Base-by-base conservation (phyloP, 2,329 filamentous ascomycete species). In the Pseudogymnoascus sp. region DNA sequence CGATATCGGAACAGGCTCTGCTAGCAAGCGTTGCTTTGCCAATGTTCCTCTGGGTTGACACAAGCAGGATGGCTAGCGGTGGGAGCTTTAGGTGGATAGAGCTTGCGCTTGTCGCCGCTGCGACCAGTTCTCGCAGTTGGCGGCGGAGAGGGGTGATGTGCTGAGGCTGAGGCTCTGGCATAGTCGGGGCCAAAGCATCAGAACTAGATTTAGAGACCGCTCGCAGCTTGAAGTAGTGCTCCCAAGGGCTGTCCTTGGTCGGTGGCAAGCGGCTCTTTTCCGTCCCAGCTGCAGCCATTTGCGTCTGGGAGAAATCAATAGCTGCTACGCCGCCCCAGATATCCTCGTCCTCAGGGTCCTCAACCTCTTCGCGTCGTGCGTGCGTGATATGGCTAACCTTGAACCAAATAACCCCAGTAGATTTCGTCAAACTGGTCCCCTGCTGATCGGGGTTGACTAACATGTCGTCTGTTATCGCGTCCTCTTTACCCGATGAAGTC, bases 41-140 rank as follows among this genome's bases (percentile, higher is more conserved):
- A 68, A 97, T 96, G 65, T 91, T 90, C 49, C 95, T 86, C 75
- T 99, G 95, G 1, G 91, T 96, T 1, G 95, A 97, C 1, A 90
- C 90, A 5, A 99, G 79, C 2, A 99, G 81, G 37, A 99, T 88
- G 1, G 93, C 91, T 14, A 97, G 82, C 0, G 95, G 91, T 2
- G 93, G 92, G 77, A 97, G 88, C 45, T 89, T 88, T 2, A 97
- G 80, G 70, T 93, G 90, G 49, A 96, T 87, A 1, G 95, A 93
- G 62, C 92, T 84, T 62, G 89, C 86, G 70, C 92, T 97, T 1
- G 92, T 96, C 1, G 93, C 91, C 2, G 93, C 93, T 8, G 91
- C 87, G 66, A 97, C 87, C 7, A 99, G 78, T 69, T 97, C 91
- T 45, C 92, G 83, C 16, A 99, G 77, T 23, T 92, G 86, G 61